Evolutionary conservation across 73 alveolate genomes (phyloP), one percentile per base, ranked within the genome.

Genomic region (Paramecium pentaurelia): DNA sequence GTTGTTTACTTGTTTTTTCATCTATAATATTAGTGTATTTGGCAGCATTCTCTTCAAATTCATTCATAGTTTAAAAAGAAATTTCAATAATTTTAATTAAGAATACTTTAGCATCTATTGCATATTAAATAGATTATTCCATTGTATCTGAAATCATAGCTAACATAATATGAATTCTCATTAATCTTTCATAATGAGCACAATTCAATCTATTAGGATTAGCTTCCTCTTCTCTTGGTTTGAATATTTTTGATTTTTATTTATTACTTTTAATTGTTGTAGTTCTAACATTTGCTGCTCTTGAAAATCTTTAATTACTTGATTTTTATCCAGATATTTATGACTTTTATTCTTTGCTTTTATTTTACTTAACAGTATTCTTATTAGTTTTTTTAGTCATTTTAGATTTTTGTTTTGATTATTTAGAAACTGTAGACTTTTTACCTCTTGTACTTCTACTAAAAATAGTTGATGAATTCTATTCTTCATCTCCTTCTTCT

Each of bases 111-210:
- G 94, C 94, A 89, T 89, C 94, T 18, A 89, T 28, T n/a, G 92
- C 86, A 94, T 95, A 96, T 91, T 98, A 96, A 92, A 95, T 96
- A 71, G 97, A 94, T 54, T 96, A 96, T 93, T 97, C 95, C 86
- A 97, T 93, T 34, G 93, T 96, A 18, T 95, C 97, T 1, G 99
- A 97, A 30, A 98, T 95, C 88, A 94, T 96, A 2, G 99, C 98
- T 49, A 98, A 95, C 99, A 98, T 97, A 37, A 97, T 96, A 92
- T 98, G 99, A 47, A 98, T 98, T 92, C 99, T 96, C 89, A 98
- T 95, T 44, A 98, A 94, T 80, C 99, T 96, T 45, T 98, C 99
- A 93, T 94, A 97, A 92, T 98, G 99, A 60, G 99, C 97, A 73
- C 97, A 90, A 93, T 97, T 98, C 94, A 98, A 89, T 92, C 95